Evolutionary conservation across 768 basidiomycete species (phyloP).

Genomic region (Hericium coralloides): DNA sequence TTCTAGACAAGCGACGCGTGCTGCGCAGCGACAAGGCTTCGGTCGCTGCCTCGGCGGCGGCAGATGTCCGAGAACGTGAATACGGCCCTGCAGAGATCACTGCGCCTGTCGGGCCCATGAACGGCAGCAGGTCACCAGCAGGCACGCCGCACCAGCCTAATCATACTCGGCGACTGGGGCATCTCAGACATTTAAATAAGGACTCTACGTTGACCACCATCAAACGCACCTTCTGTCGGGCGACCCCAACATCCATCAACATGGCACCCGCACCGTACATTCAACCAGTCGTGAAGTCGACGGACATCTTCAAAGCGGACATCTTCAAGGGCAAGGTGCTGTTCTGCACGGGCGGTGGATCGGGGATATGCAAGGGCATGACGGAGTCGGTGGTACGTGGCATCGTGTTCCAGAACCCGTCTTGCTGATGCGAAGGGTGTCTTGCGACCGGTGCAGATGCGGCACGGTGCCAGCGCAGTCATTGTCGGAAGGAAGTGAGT

Average conservation of each 20-base stretch:
- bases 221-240: too few species aligned
- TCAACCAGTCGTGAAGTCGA: conserved; percentile 43
- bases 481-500: conserved; percentile 86
- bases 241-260: not conserved
- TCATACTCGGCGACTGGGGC: too few species aligned
- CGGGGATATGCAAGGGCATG: conserved; percentile 89
- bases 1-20: too few species aligned
- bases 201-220: too few species aligned
- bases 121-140: too few species aligned
- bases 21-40: too few species aligned
- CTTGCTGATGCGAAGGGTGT: not conserved
- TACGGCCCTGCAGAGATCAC: too few species aligned
- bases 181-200: too few species aligned
- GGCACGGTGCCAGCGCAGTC: conserved; percentile 68
- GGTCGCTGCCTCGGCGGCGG: too few species aligned
- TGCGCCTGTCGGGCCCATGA: too few species aligned
- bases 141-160: too few species aligned
- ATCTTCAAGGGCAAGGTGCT: conserved; percentile 88
- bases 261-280: conserved; percentile 36
- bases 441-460: conserved; percentile 43
- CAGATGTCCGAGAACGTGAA: too few species aligned
- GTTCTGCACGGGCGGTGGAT: conserved; percentile 87
- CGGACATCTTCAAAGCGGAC: conserved; percentile 60
- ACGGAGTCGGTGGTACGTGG: conserved; percentile 67
- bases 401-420: not conserved